Evolutionary conservation across 306 rosid species (phyloP), one percentile per base, ranked within the genome.

Genomic region (Morella rubra): DNA sequence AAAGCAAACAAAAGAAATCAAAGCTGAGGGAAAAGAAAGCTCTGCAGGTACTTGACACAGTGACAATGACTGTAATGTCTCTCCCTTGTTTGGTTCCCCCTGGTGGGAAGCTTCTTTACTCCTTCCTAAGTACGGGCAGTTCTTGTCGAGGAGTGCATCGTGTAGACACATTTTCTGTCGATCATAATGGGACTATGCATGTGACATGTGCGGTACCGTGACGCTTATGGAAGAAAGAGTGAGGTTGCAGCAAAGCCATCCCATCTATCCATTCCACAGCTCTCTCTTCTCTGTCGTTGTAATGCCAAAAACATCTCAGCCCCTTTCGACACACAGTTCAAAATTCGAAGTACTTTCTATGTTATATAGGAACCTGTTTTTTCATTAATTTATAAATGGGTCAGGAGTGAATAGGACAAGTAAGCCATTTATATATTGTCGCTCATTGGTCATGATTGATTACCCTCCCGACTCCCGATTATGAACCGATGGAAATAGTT

Each of bases 61-160:
- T 70, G 84, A 85, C 55, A 81, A 71, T 56, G 86, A 85, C 93
- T 85, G 85, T 45, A 79, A 77, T 42, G 54, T 80, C 84, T 69
- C 84, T 69, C 22, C 71, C 22, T 76, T 80, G 85, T 66, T 82
- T 79, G 90, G 83, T 76, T 82, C 65, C 77, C 80, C 73, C 81
- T 75, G 81, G 86, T 88, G 88, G 96, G 97, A 92, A 92, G 87
- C 88, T 92, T 92, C 97, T 86, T 85, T 86, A 87, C 96, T 80
- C 87, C 83, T 86, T 88, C 89, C 86, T 82, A 86, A 61, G 90
- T 87, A 81, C 78, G 22, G 76, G 69, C 74, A 51, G 20, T 71
- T 4, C 22, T 14, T 46, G 75, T 71, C 56, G 8, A 1, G 32
- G 12, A 47, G 46, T 50, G 42, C 27, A 12, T 10, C 42, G n/a